Base-by-base conservation (phyloP, 2,329 filamentous ascomycete genomes). In the Catunica adiposa region DNA sequence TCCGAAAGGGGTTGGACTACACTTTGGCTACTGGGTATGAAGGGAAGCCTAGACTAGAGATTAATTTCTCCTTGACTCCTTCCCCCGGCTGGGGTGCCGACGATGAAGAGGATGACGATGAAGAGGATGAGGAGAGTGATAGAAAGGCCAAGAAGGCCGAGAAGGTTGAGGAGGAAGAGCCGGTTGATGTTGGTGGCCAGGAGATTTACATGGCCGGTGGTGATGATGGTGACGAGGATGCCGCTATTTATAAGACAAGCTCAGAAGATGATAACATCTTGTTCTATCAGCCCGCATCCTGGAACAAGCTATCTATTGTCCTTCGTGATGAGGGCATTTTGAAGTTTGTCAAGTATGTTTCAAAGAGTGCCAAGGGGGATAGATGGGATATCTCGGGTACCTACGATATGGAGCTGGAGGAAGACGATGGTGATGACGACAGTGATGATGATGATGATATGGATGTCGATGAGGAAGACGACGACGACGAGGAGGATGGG, bases 311-410 rank as follows among this genome's bases (percentile, higher is more conserved):
- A 72, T 89, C 84, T 61, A 80, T 98, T 61, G 92, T 97, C 31
- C 72, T 97, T 62, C 78, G 92, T 57, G 92, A 98, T 66, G 81
- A 79, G 61, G 89, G 87, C 14, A 84, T 85, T 14, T 73, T 98
- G 65, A 83, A 87, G 66, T 98, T 98, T 66, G 89, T 97, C 64
- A 98, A 97, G 73, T 98, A 97, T 67, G 84, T 98, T 22, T 94
- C 85, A 68, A 75, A 75, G 58, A 79, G 76, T 53, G 92, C 92
- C 6, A 79, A 79, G 64, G 92, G 92, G 0, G 92, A 97, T 69
- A 77, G 92, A 46, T 97, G 89, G 88, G 92, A 98, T 70, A 75
- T 97, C 52, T 83, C 80, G 50, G 92, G 82, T 0, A 80, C 81
- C 34, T 87, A 86, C 66, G 86, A 83, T 23, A 83, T 95, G 31